A percentile compares a stretch with the other conserved stretches of the same genome.
These are phyloP conservation scores for Solanum hybrid DNA, from an alignment of 305 asterid species.

Conservation along the genomic window DNA sequence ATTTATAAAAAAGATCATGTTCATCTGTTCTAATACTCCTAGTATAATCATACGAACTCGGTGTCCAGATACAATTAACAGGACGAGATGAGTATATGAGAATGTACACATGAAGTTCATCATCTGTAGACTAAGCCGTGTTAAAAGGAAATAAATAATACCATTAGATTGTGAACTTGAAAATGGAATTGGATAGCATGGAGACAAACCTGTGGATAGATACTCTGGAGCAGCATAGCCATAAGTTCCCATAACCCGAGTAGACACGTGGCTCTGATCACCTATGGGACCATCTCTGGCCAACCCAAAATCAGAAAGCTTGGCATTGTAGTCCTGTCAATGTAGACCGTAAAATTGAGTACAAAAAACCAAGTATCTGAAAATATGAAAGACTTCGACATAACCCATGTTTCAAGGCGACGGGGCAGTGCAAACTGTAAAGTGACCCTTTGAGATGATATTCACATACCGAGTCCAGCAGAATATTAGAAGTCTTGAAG, in stretches of 20 bases:
- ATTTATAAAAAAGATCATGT: background rate
- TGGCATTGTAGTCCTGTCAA: slow-evolving; percentile 70
- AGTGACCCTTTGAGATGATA: background rate
- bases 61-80: background rate
- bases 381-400: background rate
- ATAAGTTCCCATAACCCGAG: slow-evolving; percentile 88
- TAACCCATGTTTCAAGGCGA: background rate
- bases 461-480: slow-evolving; percentile 65
- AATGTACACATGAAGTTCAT: background rate
- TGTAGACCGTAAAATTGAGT: background rate
- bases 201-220: slow-evolving; percentile 59
- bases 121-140: background rate
- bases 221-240: slow-evolving; percentile 96
- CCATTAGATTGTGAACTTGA: background rate
- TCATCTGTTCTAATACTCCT: background rate
- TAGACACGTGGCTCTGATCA: slow-evolving; percentile 81
- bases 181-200: background rate
- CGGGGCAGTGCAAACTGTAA: background rate
- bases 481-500: slow-evolving; percentile 81
- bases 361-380: background rate
- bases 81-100: background rate
- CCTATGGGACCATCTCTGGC: slow-evolving; percentile 94
- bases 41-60: background rate
- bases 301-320: slow-evolving; percentile 90
- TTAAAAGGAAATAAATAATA: background rate